Evolutionary conservation across 2,329 filamentous ascomycete genomes (phyloP).

Genomic region (Exophiala lecanii-corni): DNA sequence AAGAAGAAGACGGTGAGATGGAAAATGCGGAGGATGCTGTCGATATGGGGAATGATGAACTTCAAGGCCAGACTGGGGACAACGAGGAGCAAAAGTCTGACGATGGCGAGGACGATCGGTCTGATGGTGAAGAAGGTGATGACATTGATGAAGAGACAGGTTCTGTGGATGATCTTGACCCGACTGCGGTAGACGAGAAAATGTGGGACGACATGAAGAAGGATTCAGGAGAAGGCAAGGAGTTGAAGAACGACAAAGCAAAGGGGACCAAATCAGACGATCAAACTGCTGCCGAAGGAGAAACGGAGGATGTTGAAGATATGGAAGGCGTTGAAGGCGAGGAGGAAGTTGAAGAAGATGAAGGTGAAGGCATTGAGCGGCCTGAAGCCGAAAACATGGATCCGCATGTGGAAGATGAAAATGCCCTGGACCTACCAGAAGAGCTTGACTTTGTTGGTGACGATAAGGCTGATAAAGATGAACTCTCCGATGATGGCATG

Average conservation of each 20-base stretch:
- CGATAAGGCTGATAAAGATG: conserved; percentile 48
- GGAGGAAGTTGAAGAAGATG: conserved; percentile 42
- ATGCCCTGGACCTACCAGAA: conserved; percentile 77
- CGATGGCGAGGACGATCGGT: conserved; percentile 56
- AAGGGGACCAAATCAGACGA: conserved; percentile 52
- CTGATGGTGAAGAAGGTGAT: conserved; percentile 60
- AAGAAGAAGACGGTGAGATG: conserved; percentile 48
- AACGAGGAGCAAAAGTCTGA: conserved; percentile 43
- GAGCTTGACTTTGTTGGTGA: conserved; percentile 78
- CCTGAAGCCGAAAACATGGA: conserved; percentile 63
- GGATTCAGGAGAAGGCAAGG: conserved; percentile 54
- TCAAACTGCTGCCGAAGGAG: conserved; percentile 57
- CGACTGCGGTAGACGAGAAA: conserved; percentile 91
- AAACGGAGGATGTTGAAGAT: conserved; percentile 47
- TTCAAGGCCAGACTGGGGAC: conserved; percentile 79
- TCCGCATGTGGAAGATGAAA: conserved; percentile 74
- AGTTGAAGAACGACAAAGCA: conserved; percentile 70
- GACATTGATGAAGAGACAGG: conserved; percentile 85
- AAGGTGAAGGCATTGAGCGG: conserved; percentile 57
- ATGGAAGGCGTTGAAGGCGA: conserved; percentile 58
- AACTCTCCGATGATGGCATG: conserved; percentile 50
- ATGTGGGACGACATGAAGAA: conserved; percentile 81
- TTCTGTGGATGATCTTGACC: conserved; percentile 84
- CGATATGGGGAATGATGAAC: conserved; percentile 71
- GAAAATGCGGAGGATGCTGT: conserved; percentile 45